Evolutionary conservation across 2,329 filamentous ascomycete species (phyloP).

Genomic region (Penicillium vulpinum): DNA sequence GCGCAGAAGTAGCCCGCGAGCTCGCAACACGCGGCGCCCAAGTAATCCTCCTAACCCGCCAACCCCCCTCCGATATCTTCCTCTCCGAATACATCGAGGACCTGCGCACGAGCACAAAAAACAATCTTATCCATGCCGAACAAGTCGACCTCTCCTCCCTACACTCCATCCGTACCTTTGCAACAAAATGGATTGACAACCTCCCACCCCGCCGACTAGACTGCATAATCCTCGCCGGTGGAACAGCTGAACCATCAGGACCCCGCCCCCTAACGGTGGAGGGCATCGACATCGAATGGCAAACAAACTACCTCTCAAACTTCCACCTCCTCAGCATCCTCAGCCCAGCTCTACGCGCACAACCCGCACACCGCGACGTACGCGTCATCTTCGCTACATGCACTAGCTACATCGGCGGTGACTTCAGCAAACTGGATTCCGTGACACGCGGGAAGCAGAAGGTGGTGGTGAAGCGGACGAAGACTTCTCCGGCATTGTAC

Average conservation of each 20-base stretch:
- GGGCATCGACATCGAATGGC: constrained; percentile 86
- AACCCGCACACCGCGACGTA: constrained; percentile 92
- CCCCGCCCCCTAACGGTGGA: constrained; percentile 66
- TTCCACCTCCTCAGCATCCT: constrained; percentile 92
- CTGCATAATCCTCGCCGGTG: constrained; percentile 85
- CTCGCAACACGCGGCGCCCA: constrained; percentile 84
- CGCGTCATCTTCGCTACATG: constrained; percentile 84
- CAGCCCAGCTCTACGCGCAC: constrained; percentile 82
- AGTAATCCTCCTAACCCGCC: constrained; percentile 82
- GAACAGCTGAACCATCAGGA: constrained; percentile 61
- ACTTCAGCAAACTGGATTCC: constrained; percentile 53
- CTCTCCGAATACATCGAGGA: constrained; percentile 91
- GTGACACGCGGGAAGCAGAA: constrained; percentile 15
- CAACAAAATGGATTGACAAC: constrained; percentile 98
- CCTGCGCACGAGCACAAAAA: constrained; percentile 71
- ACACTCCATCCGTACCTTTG: constrained; percentile 88
- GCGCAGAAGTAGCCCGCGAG: constrained; percentile 70
- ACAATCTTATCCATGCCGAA: constrained; percentile 91
- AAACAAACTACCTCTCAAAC: constrained; percentile 91
- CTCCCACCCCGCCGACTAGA: constrained; percentile 84
- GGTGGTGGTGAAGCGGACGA: not conserved
- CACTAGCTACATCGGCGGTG: constrained; percentile 79
- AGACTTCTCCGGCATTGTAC: not conserved
- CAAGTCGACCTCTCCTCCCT: constrained; percentile 86
- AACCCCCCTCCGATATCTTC: constrained; percentile 79